Percentiles rank a stretch among this genome's conserved stretches.
Conservation (phyloP, 257 asterid genomes). For the Solanum neorickii region DNA sequence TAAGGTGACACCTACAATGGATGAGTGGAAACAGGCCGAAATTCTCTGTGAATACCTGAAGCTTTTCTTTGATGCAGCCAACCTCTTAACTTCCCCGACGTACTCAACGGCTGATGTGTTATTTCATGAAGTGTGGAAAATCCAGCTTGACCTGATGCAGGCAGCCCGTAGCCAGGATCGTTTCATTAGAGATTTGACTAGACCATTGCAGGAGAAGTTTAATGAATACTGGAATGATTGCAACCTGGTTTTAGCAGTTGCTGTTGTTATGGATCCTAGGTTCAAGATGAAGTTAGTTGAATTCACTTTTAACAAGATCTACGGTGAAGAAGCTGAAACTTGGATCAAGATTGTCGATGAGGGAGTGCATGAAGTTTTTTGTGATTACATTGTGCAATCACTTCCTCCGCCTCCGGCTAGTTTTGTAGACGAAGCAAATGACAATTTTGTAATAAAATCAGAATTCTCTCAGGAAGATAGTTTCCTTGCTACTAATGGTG, state of each 20-base stretch:
- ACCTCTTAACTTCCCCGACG: conserved; percentile 28
- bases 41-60: conserved; percentile 49
- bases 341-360: conserved; percentile 37
- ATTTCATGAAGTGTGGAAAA: conserved; percentile 46
- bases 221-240: conserved; percentile 53
- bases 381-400: conserved; percentile 27
- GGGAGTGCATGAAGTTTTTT: conserved; percentile 39
- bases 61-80: conserved; percentile 59
- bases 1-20: conserved; percentile 26
- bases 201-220: conserved; percentile 32
- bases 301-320: conserved; percentile 38
- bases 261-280: conserved; percentile 72
- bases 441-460: conserved; percentile 7
- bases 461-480: conserved; percentile 28
- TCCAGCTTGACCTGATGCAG: conserved; percentile 39
- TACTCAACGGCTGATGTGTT: conserved; percentile 48
- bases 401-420: conserved; percentile 22
- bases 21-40: conserved; percentile 68
- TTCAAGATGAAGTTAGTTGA: conserved; percentile 54
- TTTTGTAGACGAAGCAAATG: conserved; percentile 21
- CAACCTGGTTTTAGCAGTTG: conserved; percentile 41
- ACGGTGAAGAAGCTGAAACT: conserved; percentile 26
- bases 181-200: conserved; percentile 25
- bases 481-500: conserved; percentile 24
- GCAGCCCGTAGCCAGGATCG: conserved; percentile 31